Evolutionary conservation across 768 basidiomycete species (phyloP).

Genomic region (Pilatotrama ljubarskyi): DNA sequence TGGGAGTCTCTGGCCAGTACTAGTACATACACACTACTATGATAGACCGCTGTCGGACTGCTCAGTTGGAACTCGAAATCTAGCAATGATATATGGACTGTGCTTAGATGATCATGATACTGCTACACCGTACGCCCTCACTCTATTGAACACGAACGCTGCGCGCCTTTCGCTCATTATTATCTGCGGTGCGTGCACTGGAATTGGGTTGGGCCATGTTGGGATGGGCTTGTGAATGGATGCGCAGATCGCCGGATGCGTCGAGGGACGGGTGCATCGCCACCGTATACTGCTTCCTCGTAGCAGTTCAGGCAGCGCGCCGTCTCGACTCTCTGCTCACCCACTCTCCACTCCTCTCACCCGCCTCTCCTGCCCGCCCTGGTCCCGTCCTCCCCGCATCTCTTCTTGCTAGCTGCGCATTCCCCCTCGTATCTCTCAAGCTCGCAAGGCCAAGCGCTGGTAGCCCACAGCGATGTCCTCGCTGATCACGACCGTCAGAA

Average conservation of each 20-base stretch:
- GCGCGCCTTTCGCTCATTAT: too few species aligned
- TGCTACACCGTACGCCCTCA: too few species aligned
- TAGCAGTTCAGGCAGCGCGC: too few species aligned
- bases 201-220: background rate
- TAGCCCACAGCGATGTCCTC: constrained; percentile 40
- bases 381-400: background rate
- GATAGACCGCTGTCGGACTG: too few species aligned
- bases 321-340: too few species aligned
- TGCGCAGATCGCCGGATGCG: constrained; percentile 20
- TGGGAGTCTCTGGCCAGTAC: background rate
- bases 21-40: too few species aligned
- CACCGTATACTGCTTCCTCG: background rate
- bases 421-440: background rate
- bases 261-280: background rate
- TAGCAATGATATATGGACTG: too few species aligned
- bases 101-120: too few species aligned
- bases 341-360: background rate
- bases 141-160: too few species aligned
- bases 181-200: background rate
- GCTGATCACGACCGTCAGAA: constrained; percentile 45
- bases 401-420: background rate
- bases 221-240: background rate
- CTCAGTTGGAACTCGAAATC: too few species aligned
- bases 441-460: background rate
- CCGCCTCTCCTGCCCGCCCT: background rate